A percentile compares a stretch with the other conserved stretches of the same genome.
Evolutionary conservation across 306 rosid species (phyloP).

Genomic region (Fragaria iinumae): DNA sequence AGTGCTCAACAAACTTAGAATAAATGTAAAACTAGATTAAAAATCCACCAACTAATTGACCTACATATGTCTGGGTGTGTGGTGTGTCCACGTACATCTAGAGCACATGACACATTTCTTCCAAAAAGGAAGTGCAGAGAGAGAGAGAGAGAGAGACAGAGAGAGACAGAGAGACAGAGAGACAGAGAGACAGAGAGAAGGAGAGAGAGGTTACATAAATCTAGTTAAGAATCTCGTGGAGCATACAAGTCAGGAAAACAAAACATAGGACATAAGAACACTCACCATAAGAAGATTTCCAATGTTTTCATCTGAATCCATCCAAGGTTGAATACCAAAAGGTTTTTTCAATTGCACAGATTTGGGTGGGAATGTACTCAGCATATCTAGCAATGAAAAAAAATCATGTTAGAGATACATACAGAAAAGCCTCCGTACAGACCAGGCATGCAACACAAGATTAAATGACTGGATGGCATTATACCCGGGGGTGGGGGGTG

Average conservation of each 20-base stretch:
- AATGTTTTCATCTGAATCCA: slow-evolving; percentile 58
- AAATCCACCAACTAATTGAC: not conserved
- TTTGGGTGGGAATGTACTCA: slow-evolving; percentile 54
- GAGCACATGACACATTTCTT: not conserved
- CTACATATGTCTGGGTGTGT: not conserved
- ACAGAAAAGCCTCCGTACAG: not conserved
- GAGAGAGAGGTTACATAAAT: not conserved
- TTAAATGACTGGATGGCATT: not conserved
- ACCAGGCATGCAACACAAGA: not conserved
- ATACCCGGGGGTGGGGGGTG: not conserved
- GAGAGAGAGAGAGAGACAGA: too few relatives aligned
- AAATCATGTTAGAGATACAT: slow-evolving; percentile 16
- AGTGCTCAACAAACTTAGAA: too few relatives aligned
- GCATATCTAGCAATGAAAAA: slow-evolving; percentile 45
- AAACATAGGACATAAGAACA: slow-evolving; percentile 13
- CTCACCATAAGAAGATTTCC: slow-evolving; percentile 82
- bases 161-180: too few relatives aligned
- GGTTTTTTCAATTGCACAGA: slow-evolving; percentile 57
- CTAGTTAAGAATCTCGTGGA: not conserved
- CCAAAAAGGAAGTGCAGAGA: not conserved
- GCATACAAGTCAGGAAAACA: slow-evolving; percentile 11
- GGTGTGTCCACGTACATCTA: not conserved
- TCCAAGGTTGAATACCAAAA: slow-evolving; percentile 66
- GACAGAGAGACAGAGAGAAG: too few relatives aligned
- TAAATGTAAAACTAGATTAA: too few relatives aligned